Evolutionary conservation across 805 yeast species (phyloP), one percentile per base, ranked within the genome.

Genomic region (Barnettozyma salicaria): DNA sequence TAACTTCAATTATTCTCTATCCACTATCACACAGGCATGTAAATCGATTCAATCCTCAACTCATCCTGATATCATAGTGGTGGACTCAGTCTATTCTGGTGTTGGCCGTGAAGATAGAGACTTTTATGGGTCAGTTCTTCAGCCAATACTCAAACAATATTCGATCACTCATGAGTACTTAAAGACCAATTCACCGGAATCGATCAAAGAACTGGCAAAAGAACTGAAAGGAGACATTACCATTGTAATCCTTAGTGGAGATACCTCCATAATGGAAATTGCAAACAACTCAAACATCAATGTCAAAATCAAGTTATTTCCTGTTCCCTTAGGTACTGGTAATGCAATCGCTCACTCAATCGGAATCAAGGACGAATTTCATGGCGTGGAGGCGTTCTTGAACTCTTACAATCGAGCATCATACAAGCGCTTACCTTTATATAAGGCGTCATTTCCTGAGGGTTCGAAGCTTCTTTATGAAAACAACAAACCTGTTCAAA

Each of bases 261-360:
- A 89, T 53, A 88, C 96, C 1, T 78, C 94, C 1, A 63, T 86
- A 5, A 76, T 72, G 34, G 97, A 89, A 55, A 74, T 89, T 34
- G 48, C 86, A 38, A 88, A 88, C 53, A 43, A 31, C 6, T 17
- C 41, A 4, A n/a, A 64, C 58, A 14, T 54, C 37, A 6, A 17
- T 5, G 18, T 35, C 8, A 27, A 34, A n/a, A 19, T 63, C 7
- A 40, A 45, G 24, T 30, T 64, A 5, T 39, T 54, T 2, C 52
- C 60, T 1, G 55, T 89, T 12, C 95, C 96, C 0, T 66, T 78
- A 41, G 97, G 97, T 1, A 81, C 95, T 1, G 97, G 95, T 0
- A 89, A 89, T 55, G 88, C 95, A 1, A 64, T 86, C 41, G 73
- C 85, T 2, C 69, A 72, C 18, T 80, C 95, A 0, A 47, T 78